A percentile compares a stretch with the other conserved stretches of the same genome.
Conservation (phyloP, 805 yeast genomes). For the Metschnikowia santaceciliae region DNA sequence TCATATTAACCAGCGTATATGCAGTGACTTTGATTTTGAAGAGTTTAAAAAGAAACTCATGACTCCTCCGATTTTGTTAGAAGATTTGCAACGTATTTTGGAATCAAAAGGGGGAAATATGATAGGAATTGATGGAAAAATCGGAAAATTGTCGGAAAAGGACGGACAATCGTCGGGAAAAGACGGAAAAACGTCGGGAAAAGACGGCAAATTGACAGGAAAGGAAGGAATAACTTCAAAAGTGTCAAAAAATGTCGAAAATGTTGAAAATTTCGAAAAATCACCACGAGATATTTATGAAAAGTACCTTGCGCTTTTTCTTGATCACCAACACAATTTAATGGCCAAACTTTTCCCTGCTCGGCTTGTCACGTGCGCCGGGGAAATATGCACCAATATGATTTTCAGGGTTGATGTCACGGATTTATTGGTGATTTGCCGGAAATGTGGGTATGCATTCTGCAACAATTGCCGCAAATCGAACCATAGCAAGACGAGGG, state of each 20-base stretch:
- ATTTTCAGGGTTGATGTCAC: conserved; percentile 45
- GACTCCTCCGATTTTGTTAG: conserved; percentile 35
- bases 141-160: no score
- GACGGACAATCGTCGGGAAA: no score
- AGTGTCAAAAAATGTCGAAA: no score
- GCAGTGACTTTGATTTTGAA: conserved; percentile 17
- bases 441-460: conserved; percentile 48
- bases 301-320: conserved; percentile 34
- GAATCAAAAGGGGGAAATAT: neutral
- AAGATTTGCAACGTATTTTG: conserved; percentile 31
- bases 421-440: conserved; percentile 47
- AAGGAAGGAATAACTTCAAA: no score
- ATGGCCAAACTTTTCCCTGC: conserved; percentile 44
- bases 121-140: no score
- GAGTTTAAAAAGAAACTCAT: conserved; percentile 38
- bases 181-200: no score
- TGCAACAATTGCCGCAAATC: conserved; percentile 55
- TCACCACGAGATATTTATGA: neutral
- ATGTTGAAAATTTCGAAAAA: no score
- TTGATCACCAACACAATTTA: conserved; percentile 38
- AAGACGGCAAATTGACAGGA: no score
- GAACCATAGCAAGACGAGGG: conserved; percentile 54
- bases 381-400: conserved; percentile 40
- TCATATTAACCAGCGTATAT: neutral
- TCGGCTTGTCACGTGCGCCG: conserved; percentile 50